Evolutionary conservation across 2,329 filamentous ascomycete genomes (phyloP), one percentile per base, ranked within the genome.

Genomic region (Neopestalotiopsis sp.): DNA sequence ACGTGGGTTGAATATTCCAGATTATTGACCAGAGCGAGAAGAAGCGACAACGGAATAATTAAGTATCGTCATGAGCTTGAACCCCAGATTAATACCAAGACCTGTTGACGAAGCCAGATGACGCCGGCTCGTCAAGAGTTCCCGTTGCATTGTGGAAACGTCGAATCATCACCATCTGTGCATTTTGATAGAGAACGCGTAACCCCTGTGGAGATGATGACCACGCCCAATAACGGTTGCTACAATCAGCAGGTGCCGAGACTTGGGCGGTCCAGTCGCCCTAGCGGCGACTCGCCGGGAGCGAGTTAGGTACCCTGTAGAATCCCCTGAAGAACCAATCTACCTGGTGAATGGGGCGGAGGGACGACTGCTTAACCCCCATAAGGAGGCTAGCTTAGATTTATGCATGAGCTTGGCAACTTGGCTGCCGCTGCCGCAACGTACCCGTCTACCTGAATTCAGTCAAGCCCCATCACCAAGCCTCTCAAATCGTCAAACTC

Each of bases 191-290:
- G 10, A 42, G 61, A 64, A 64, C 61, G 61, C 61, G 61, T 64
- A 64, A 24, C 28, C 61, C 61, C 38, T 64, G 61, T 45, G 61
- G 20, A 24, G 28, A 28, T 20, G 40, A 34, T 40, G 38, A 28
- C 38, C 40, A 42, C 61, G 28, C 12, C 61, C 61, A 64, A 64
- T 64, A 32, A 52, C 20, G 38, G 40, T 12, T 64, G 61, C 61
- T 52, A 52, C 61, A 64, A 64, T 64, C 42, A 64, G 61, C 61
- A 64, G 61, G 61, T 64, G 61, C 61, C 61, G n/a, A 64, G 61
- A 45, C 61, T 64, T 24, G 32, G 32, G 59, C 57, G 4, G 24
- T 52, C 14, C 45, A 52, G 17, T 38, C 34, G 24, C 24, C 24
- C 42, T 2, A 49, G 42, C n/a, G 42, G 42, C 42, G 4, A 49